Percentiles rank a stretch among this genome's conserved stretches.
phyloP scores from a whole-genome alignment of 1,139 yeast species.

The Saccharomyces hybrid region DNA sequence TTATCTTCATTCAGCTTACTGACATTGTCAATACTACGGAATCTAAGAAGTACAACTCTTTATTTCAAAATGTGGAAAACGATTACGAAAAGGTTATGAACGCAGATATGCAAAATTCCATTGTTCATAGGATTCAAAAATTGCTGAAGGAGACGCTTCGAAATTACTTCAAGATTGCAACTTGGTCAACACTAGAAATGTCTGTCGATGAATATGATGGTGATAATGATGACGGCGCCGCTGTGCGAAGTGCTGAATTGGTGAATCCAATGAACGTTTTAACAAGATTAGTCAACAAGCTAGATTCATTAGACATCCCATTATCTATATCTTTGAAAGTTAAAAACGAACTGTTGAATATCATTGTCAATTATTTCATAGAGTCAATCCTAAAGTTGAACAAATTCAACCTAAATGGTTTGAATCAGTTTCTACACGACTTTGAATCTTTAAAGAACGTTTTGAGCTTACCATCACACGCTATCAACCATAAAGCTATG shows the following conservation, averaged over 20 bases:
- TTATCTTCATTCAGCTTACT: constrained; percentile 45
- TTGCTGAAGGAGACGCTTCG: constrained; percentile 24
- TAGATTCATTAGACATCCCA: constrained; percentile 25
- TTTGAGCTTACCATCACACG: constrained; percentile 32
- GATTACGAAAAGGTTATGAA: constrained; percentile 19
- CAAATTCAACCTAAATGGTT: constrained; percentile 47
- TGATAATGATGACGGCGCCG: constrained; percentile 7
- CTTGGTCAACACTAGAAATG: constrained; percentile 17
- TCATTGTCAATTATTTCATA: constrained; percentile 44
- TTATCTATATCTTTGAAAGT: constrained; percentile 26
- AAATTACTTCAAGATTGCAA: constrained; percentile 26
- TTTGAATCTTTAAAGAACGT: constrained; percentile 39
- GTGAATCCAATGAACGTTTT: constrained; percentile 21
- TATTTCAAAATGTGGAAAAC: constrained; percentile 22
- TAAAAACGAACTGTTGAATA: constrained; percentile 38
- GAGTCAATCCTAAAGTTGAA: constrained; percentile 59
- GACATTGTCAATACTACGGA: constrained; percentile 34
- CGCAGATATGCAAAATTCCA: constrained; percentile 21
- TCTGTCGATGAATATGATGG: constrained; percentile 2
- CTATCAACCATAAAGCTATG: constrained; percentile 34
- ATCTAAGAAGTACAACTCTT: constrained; percentile 22
- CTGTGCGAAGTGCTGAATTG: constrained; percentile 22
- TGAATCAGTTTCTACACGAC: constrained; percentile 50
- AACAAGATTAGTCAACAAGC: constrained; percentile 29
- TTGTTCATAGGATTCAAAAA: constrained; percentile 27